These are phyloP conservation scores for Calonectria crousiana DNA, from an alignment of 2,329 filamentous ascomycete genomes.

Conservation along the genomic window DNA sequence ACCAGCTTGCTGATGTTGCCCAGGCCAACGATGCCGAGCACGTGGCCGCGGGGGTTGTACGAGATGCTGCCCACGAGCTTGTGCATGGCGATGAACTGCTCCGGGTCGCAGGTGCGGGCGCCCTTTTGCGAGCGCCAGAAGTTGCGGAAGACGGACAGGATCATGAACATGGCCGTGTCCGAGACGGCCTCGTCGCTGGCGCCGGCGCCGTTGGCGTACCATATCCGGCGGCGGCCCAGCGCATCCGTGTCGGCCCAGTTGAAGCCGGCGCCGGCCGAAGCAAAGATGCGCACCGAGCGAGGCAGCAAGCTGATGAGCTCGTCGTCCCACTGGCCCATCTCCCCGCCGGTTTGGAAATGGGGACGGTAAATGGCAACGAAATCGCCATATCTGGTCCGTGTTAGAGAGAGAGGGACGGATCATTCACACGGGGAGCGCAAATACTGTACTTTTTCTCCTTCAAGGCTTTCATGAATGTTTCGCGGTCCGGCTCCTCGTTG, in stretches of 20 bases:
- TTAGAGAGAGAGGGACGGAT: neutral
- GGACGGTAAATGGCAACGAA: conserved; percentile 64
- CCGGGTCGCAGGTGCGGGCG: conserved; percentile 33
- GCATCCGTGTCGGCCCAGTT: conserved; percentile 71
- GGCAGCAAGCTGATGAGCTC: conserved; percentile 68
- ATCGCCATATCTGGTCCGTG: conserved; percentile 31
- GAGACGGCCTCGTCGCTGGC: conserved; percentile 58
- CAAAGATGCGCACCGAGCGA: conserved; percentile 66
- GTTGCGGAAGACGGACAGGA: conserved; percentile 62
- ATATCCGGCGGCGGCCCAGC: conserved; percentile 54
- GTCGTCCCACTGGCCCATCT: conserved; percentile 72
- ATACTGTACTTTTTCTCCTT: conserved; percentile 46
- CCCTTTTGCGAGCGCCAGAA: conserved; percentile 56
- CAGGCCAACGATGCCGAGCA: conserved; percentile 65
- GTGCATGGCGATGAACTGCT: conserved; percentile 31
- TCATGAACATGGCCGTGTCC: conserved; percentile 56
- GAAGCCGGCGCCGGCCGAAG: conserved; percentile 71
- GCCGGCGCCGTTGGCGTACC: conserved; percentile 57
- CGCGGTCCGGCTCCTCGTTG: conserved; percentile 51
- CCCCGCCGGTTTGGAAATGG: conserved; percentile 71
- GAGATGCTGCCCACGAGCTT: conserved; percentile 51
- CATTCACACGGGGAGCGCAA: neutral
- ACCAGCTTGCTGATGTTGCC: conserved; percentile 60
- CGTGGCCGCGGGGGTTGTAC: conserved; percentile 60
- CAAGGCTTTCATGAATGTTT: conserved; percentile 55